These are phyloP conservation scores for Rosa chinensis DNA, from an alignment of 306 rosid species.

Conservation along the genomic window DNA sequence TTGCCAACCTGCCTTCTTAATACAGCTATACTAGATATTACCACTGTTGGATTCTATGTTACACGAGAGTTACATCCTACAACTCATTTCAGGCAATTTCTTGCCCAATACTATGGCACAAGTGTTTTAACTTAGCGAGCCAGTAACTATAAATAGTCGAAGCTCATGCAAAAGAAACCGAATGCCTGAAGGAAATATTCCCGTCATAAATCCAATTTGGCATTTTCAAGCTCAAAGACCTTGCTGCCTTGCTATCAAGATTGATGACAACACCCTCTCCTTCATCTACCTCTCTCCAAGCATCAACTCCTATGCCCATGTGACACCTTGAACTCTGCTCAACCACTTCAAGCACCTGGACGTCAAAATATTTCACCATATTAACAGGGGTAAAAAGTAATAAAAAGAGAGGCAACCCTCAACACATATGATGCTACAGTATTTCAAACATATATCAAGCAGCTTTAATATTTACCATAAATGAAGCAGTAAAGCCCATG, in stretches of 20 bases:
- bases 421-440: not conserved
- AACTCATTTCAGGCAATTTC: slow-evolving; percentile 5
- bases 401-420: not conserved
- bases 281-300: not conserved
- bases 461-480: not conserved
- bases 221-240: not conserved
- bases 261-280: not conserved
- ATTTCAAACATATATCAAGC: not conserved
- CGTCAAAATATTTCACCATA: not conserved
- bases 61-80: slow-evolving; percentile 10
- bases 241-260: not conserved
- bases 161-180: not conserved
- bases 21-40: not conserved
- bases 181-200: not conserved
- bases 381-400: not conserved
- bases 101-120: slow-evolving; percentile 7
- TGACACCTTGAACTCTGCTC: slow-evolving; percentile 9
- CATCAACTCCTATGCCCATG: not conserved
- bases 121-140: not conserved
- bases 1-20: not conserved
- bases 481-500: not conserved
- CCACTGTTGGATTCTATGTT: not conserved
- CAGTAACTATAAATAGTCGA: not conserved
- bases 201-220: not conserved
- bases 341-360: slow-evolving; percentile 39